Evolutionary conservation across 139 green algal genomes (phyloP).

Genomic region (Chlorella sp.): DNA sequence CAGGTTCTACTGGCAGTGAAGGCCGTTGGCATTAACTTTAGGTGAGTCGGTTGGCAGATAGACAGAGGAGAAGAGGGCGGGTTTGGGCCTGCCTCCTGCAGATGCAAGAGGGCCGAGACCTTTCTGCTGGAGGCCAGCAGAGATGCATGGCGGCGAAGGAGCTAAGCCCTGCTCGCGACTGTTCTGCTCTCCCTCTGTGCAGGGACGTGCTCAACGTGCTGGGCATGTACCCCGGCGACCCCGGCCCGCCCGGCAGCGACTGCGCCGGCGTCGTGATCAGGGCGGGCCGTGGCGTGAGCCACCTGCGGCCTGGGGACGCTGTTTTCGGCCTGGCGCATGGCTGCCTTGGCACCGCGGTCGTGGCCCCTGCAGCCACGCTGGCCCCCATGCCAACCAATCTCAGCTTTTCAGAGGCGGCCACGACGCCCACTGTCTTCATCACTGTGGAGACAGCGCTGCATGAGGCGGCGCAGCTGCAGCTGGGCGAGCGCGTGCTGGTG

Average conservation of each 20-base stretch:
- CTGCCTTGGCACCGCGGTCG: slow-evolving; percentile 71
- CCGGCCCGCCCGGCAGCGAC: slow-evolving; percentile 57
- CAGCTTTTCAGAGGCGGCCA: slow-evolving; percentile 73
- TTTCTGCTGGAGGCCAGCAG: neutral
- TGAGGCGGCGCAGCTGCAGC: slow-evolving; percentile 30
- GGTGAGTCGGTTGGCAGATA: no score
- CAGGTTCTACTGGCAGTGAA: slow-evolving; percentile 47
- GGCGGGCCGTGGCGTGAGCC: neutral
- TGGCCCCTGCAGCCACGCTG: slow-evolving; percentile 54
- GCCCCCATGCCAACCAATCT: slow-evolving; percentile 64
- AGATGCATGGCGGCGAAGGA: no score
- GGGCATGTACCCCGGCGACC: slow-evolving; percentile 70
- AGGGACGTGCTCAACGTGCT: slow-evolving; percentile 71
- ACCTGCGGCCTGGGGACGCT: slow-evolving; percentile 40
- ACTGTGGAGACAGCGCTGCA: slow-evolving; percentile 69
- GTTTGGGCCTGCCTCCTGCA: neutral
- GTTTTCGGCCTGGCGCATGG: slow-evolving; percentile 84
- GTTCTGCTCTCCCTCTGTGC: no score
- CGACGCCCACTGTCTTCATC: slow-evolving; percentile 81
- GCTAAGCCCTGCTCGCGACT: no score
- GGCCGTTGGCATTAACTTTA: slow-evolving; percentile 66
- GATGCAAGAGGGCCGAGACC: neutral
- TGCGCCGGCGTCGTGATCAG: slow-evolving; percentile 54
- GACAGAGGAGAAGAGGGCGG: no score
- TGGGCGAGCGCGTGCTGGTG: slow-evolving; percentile 63